Conservation (phyloP, 108 stramenopile species). For the Hondaea fermentalgiana region DNA sequence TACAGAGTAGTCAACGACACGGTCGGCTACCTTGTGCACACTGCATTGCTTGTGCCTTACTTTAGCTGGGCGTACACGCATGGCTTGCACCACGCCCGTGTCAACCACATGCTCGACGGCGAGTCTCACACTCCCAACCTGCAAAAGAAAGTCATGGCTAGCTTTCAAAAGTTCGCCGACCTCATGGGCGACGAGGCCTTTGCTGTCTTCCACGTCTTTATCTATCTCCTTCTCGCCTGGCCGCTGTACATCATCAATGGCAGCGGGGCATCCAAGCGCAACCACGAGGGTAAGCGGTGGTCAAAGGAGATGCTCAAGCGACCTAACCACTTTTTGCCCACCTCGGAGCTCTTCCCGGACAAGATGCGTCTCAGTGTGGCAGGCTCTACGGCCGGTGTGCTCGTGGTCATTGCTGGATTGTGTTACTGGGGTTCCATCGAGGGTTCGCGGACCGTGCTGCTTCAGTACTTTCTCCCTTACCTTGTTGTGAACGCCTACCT, state of each 20-base stretch:
- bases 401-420: constrained; percentile 48
- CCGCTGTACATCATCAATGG: constrained; percentile 69
- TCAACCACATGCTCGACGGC: constrained; percentile 87
- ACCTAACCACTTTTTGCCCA: constrained; percentile 70
- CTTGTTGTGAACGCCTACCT: constrained; percentile 85
- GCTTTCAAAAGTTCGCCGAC: constrained; percentile 54
- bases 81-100: constrained; percentile 95
- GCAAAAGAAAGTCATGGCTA: constrained; percentile 48
- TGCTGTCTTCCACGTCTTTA: constrained; percentile 74
- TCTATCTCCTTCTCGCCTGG: constrained; percentile 74
- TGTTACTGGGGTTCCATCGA: constrained; percentile 50
- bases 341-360: constrained; percentile 75
- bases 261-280: constrained; percentile 65
- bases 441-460: constrained; percentile 60
- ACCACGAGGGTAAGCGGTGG: constrained; percentile 56
- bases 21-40: constrained; percentile 88
- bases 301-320: constrained; percentile 35
- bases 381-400: constrained; percentile 60
- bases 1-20: constrained; percentile 82
- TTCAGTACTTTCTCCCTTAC: constrained; percentile 88
- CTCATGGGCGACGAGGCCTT: constrained; percentile 78
- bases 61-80: constrained; percentile 57
- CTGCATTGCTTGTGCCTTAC: constrained; percentile 93
- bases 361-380: constrained; percentile 69
- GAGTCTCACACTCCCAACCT: constrained; percentile 74